These are phyloP conservation scores for Bretziella fagacearum DNA, from an alignment of 2,329 filamentous ascomycete genomes.

Conservation along the genomic window DNA sequence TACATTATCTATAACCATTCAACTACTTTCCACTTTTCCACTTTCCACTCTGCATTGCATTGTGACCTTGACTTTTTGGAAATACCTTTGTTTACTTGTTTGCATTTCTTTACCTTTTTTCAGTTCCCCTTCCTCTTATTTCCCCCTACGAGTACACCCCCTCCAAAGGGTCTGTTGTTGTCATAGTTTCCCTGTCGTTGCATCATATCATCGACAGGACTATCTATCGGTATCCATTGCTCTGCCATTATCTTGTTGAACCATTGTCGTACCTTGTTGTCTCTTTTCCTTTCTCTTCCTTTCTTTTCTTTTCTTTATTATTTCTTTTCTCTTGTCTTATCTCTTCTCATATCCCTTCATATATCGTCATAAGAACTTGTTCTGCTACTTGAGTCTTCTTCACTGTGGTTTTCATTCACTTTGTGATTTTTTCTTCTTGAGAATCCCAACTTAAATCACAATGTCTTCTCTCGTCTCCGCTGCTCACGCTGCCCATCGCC, in stretches of 20 bases:
- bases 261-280: neutral
- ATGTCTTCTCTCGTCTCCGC: slow-evolving; percentile 11
- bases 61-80: neutral
- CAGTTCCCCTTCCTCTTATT: neutral
- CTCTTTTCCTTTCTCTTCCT: neutral
- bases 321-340: neutral
- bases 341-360: neutral
- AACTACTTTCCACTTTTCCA: neutral
- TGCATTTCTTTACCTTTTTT: neutral
- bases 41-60: neutral
- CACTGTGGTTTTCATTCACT: neutral
- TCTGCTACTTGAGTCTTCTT: neutral
- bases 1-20: neutral
- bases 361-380: neutral
- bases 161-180: neutral
- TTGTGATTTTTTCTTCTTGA: neutral
- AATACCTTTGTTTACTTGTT: neutral
- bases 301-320: neutral
- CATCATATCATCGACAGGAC: too few relatives aligned
- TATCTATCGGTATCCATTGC: too few relatives aligned
- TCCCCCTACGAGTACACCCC: neutral
- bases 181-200: neutral
- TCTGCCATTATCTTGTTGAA: too few relatives aligned
- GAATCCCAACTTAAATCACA: too few relatives aligned
- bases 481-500: slow-evolving; percentile 5